phyloP scores from a whole-genome alignment of 164 flowering plant genomes.

The Annona cherimola region DNA sequence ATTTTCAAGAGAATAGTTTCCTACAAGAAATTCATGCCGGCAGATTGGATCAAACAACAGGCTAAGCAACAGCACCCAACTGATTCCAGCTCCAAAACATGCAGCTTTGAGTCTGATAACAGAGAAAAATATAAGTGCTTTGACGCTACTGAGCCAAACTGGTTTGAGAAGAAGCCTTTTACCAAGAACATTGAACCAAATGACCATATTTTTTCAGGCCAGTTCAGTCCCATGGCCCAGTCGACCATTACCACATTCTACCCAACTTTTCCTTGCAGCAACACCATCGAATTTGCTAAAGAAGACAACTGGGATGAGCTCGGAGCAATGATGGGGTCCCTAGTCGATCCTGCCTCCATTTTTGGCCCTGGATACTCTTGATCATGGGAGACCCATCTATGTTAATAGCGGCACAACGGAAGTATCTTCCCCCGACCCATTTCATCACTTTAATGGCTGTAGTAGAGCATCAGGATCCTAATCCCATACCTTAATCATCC shows the following conservation, averaged over 20 bases:
- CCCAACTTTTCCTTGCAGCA: constrained; percentile 12
- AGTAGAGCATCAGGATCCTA: no score
- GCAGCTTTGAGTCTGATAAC: constrained; percentile 3
- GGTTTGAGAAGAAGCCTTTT: constrained; percentile 19
- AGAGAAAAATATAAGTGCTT: not conserved
- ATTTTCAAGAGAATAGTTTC: constrained; percentile 59
- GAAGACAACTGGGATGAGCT: constrained; percentile 53
- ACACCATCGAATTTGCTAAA: constrained; percentile 10
- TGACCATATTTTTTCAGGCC: constrained; percentile 6
- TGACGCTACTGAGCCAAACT: constrained; percentile 2
- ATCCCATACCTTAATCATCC: not conserved
- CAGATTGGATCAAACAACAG: constrained; percentile 35
- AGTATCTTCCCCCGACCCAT: no score
- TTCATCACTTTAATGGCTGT: no score
- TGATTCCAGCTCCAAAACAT: constrained; percentile 4
- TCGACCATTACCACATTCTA: constrained; percentile 11
- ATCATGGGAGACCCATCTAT: not conserved
- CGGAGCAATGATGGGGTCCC: constrained; percentile 32
- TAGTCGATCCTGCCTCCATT: constrained; percentile 1
- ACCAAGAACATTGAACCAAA: constrained; percentile 12
- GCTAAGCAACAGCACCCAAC: constrained; percentile 12
- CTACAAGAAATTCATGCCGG: constrained; percentile 38
- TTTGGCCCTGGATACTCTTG: not conserved
- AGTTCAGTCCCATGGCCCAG: constrained; percentile 6
- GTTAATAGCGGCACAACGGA: not conserved